Evolutionary conservation across 202 grass and related monocot genomes (phyloP).

Genomic region (Eragrostis tef): DNA sequence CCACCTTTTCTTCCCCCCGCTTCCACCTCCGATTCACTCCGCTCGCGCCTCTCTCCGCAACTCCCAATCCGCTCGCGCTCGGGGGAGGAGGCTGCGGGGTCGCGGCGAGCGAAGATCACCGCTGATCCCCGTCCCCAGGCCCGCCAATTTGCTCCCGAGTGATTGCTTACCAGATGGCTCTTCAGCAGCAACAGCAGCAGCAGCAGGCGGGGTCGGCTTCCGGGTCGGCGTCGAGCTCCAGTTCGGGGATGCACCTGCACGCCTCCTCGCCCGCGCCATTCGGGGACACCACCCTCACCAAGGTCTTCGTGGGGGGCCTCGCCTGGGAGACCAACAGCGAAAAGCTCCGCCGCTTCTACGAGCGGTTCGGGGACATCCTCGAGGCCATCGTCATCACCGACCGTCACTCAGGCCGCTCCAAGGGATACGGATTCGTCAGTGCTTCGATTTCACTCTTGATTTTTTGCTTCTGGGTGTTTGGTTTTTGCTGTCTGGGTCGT

Average conservation of each 20-base stretch:
- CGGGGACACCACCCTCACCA: conserved; percentile 90
- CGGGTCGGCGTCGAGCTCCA: conserved; percentile 90
- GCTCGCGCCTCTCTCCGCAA: conserved; percentile 41
- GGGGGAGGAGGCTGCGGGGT: conserved; percentile 12
- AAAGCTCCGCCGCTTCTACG: conserved; percentile 67
- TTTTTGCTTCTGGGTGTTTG: conserved; percentile 22
- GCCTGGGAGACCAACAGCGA: conserved; percentile 96
- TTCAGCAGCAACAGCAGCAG: conserved; percentile 61
- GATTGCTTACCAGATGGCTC: conserved; percentile 34
- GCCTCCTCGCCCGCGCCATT: conserved; percentile 78
- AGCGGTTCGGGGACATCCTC: conserved; percentile 82
- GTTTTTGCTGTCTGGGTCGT: background rate
- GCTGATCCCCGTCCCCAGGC: background rate
- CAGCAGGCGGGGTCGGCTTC: conserved; percentile 70
- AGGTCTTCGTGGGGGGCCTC: conserved; percentile 91
- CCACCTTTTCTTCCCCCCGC: conserved; percentile 23
- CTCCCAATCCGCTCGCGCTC: conserved; percentile 34
- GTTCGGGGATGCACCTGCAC: conserved; percentile 72
- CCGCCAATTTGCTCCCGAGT: conserved; percentile 9
- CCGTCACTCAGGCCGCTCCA: conserved; percentile 84
- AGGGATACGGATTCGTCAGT: conserved; percentile 95
- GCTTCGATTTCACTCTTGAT: conserved; percentile 10
- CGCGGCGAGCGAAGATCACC: conserved; percentile 26
- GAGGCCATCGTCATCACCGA: conserved; percentile 94
- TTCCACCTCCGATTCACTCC: conserved; percentile 28